Evolutionary conservation across 306 rosid genomes (phyloP).

Genomic region (Fagus sylvatica): DNA sequence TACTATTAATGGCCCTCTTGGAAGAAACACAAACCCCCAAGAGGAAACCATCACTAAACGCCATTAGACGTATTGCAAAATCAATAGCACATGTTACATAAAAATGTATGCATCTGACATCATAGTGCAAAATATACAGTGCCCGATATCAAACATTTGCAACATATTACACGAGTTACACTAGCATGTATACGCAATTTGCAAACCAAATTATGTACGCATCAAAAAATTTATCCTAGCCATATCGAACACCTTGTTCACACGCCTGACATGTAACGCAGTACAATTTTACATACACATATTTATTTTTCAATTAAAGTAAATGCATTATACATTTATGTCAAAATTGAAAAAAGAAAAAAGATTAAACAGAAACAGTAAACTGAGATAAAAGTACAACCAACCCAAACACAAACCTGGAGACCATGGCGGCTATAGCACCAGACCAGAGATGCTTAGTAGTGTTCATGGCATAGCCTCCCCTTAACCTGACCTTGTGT

Average conservation of each 20-base stretch:
- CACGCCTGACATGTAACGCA: not conserved
- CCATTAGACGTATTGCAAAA: not conserved
- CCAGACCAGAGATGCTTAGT: slow-evolving; percentile 96
- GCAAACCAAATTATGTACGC: not conserved
- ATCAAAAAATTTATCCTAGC: not conserved
- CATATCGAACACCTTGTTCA: not conserved
- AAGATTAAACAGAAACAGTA: not conserved
- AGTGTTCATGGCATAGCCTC: slow-evolving; percentile 69
- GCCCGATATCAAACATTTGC: not conserved
- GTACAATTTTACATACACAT: not conserved
- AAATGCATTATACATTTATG: not conserved
- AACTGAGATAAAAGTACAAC: not conserved
- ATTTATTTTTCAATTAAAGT: not conserved
- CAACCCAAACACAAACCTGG: slow-evolving; percentile 52
- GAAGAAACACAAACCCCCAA: not conserved
- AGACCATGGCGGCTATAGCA: slow-evolving; percentile 98
- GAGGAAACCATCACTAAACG: not conserved
- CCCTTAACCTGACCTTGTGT: slow-evolving; percentile 42
- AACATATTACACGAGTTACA: not conserved
- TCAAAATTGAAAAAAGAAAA: too few relatives aligned
- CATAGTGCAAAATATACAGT: not conserved
- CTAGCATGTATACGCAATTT: not conserved
- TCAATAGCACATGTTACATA: not conserved
- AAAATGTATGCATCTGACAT: not conserved
- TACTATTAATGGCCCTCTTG: not conserved